Base-by-base conservation (phyloP, 257 asterid species). In the Fraxinus quadrangulata region DNA sequence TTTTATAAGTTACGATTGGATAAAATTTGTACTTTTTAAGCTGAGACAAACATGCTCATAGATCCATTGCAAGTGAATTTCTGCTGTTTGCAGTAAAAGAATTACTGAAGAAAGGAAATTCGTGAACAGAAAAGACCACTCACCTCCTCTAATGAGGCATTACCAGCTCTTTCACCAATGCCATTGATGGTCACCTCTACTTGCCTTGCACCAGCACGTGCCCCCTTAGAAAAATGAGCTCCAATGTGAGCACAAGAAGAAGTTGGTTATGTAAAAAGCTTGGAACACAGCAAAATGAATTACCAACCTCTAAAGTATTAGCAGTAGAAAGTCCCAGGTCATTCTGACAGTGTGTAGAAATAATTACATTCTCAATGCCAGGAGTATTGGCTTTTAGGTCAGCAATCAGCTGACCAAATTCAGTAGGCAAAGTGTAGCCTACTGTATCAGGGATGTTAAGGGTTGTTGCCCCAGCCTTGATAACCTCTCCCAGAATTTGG, bases 161-260 rank as follows among this genome's bases (percentile, higher is more conserved):
- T 95, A 30, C 99, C 99, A 79, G 99, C 99, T 84, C 99, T 89
- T 86, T 95, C 99, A 73, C 99, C 99, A 67, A 95, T 95, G 73
- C 98, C 99, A 83, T 95, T 95, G 83, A 95, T 89, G 82, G 99
- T 95, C 78, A 93, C 98, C 81, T 95, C 99, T 28, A 95, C 59
- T 84, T 95, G 99, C 86, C 99, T 90, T 74, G 99, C 99, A 78
- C 99, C 99, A 77, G 98, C 94, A 80, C 80, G 79, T 78, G 96
- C 99, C 69, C 98, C 99, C 99, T 94, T 73, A 74, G 63, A 33
- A 42, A 71, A 81, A 83, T 82, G 73, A 84, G 73, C 42, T 31
- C 49, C 69, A 54, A 59, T 67, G 33, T 75, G 36, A 82, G 77
- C 75, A 72, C 21, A 61, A 1, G 47, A 65, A 13, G 67, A 79